phyloP scores from a whole-genome alignment of 805 yeast genomes.

The Cyberlindnera saturnus region DNA sequence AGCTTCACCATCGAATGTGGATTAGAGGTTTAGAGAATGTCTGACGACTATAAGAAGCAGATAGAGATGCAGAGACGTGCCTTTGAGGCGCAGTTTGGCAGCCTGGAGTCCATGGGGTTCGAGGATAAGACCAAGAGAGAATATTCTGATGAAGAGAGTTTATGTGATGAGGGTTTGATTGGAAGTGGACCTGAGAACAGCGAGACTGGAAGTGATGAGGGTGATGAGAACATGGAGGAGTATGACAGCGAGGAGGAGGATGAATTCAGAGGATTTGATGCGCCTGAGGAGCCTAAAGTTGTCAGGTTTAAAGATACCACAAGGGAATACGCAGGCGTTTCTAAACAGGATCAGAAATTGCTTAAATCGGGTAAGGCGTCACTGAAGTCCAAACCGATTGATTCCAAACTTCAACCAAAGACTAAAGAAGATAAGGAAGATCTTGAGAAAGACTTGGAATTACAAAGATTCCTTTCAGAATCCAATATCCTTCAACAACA shows the following conservation, averaged over 20 bases:
- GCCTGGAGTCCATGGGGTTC: slow-evolving; percentile 47
- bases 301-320: slow-evolving; percentile 37
- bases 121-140: slow-evolving; percentile 35
- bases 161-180: slow-evolving; percentile 1
- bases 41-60: not conserved
- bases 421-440: slow-evolving; percentile 41
- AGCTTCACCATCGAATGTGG: too few species aligned
- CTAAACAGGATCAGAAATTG: slow-evolving; percentile 45
- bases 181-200: slow-evolving; percentile 3
- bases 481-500: slow-evolving; percentile 55
- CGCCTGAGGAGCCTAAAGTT: slow-evolving; percentile 13
- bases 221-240: slow-evolving; percentile 19
- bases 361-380: slow-evolving; percentile 54
- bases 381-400: slow-evolving; percentile 24
- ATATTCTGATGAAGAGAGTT: slow-evolving; percentile 6
- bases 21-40: too few species aligned
- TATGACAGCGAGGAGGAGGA: slow-evolving; percentile 16
- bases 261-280: slow-evolving; percentile 13
- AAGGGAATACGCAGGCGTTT: slow-evolving; percentile 24
- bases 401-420: slow-evolving; percentile 3
- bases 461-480: slow-evolving; percentile 64
- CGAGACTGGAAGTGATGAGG: slow-evolving; percentile 24
- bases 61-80: slow-evolving; percentile 51
- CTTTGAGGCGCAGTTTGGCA: slow-evolving; percentile 62
- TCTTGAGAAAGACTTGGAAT: slow-evolving; percentile 61